Evolutionary conservation across 768 basidiomycete genomes (phyloP), one percentile per base, ranked within the genome.

Genomic region (Chlorophyllum brunneum): DNA sequence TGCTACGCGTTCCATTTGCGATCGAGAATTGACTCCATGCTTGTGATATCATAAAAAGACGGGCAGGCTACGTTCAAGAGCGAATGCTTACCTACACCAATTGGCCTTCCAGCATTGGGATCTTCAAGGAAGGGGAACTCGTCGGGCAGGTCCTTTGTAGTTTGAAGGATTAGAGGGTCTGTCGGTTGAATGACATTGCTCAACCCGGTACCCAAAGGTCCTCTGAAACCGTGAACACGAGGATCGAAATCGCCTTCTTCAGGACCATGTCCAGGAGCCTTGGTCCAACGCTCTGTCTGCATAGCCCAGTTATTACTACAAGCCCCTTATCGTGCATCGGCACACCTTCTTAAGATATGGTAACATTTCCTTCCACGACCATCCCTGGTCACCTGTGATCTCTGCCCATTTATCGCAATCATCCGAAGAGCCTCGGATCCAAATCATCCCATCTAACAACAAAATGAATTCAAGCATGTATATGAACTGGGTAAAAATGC

Each of bases 291-390:
- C 30, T 49, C 48, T 20, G 34, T 29, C 38, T 49, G 2, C 3
- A n/a, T n/a, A n/a, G n/a, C n/a, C n/a, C n/a, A n/a, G n/a, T n/a
- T n/a, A n/a, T n/a, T n/a, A n/a, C n/a, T n/a, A n/a, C n/a, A n/a
- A n/a, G n/a, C n/a, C n/a, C n/a, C n/a, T n/a, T n/a, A n/a, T n/a
- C n/a, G n/a, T n/a, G n/a, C n/a, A n/a, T n/a, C n/a, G n/a, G n/a
- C n/a, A 6, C 10, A 61, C 61, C 53, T 62, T 64, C 30, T 50
- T 42, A 27, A 60, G 39, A 41, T 61, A 64, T 8, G 58, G 61
- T n/a, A 52, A 30, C n/a, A 64, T 26, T 10, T 29, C 29, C 11
- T 61, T 47, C 63, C 63, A 65, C 9, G 60, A 58, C 64, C 64
- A 65, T 2, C 61, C 58, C 3, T 33, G 3, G 44, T 64, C 64